Conservation (phyloP, 306 rosid genomes). For the Cucumis sativus region DNA sequence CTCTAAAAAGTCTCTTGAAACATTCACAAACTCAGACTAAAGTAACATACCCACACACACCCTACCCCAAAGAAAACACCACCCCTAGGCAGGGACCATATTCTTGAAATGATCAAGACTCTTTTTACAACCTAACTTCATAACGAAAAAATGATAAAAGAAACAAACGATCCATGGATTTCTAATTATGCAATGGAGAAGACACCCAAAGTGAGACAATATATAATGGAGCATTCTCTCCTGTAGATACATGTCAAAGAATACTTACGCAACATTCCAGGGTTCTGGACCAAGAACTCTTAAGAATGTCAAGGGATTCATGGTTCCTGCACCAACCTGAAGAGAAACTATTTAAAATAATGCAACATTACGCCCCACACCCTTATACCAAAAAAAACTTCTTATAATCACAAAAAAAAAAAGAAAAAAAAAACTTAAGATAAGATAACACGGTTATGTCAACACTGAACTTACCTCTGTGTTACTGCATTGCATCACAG, state of each 20-base stretch:
- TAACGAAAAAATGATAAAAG: background rate
- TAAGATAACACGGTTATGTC: background rate
- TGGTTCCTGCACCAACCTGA: slow-evolving; percentile 99
- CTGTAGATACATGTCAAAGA: background rate
- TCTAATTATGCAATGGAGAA: background rate
- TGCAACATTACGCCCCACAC: background rate
- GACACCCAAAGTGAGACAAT: background rate
- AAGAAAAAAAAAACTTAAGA: background rate
- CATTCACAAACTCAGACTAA: background rate
- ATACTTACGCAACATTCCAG: slow-evolving; percentile 99
- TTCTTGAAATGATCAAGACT: background rate
- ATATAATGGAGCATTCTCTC: background rate
- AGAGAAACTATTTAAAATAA: background rate
- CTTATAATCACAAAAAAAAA: background rate
- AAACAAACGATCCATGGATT: background rate
- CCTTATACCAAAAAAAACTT: background rate
- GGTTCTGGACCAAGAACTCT: slow-evolving; percentile 99
- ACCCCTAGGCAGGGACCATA: background rate
- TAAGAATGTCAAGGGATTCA: slow-evolving; percentile 93
- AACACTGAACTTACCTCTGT: slow-evolving; percentile 51
- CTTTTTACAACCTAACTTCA: background rate
- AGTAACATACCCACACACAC: background rate
- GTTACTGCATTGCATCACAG: slow-evolving; percentile 97
- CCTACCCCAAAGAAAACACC: background rate
- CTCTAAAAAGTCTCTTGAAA: background rate